Evolutionary conservation across 148 eudicot species (phyloP), one percentile per base, ranked within the genome.

Genomic region (Silene uniflora): DNA sequence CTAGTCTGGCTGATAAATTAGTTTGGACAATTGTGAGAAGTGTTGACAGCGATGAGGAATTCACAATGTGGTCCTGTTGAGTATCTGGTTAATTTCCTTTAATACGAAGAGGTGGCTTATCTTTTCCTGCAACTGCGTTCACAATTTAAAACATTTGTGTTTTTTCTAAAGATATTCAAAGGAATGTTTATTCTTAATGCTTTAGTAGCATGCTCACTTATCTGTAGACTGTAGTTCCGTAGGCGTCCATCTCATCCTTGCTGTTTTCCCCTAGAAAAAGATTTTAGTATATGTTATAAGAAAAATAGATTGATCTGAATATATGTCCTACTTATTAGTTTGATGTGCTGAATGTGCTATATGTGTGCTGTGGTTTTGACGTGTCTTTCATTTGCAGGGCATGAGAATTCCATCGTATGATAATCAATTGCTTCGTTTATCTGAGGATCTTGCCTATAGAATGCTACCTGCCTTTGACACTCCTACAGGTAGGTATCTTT

Each of bases 401-500:
- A 89, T 95, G 99, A 92, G 87, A 73, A 80, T 95, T 75, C 94
- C 97, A 67, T 78, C 96, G 21, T 95, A 95, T 83, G 92, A 90
- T 67, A 84, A 90, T 73, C 90, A 95, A 67, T 86, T 95, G 61
- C 97, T 95, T 84, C 83, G 85, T 75, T 87, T 95, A 80, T 91
- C 99, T 7, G 97, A 95, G 88, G 99, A 95, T 80, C 87, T 95
- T 72, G 99, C 84, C 55, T 81, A 82, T 32, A 88, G 99, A 81
- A 70, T 95, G 75, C 81, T 95, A 58, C 99, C 99, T 72, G 99
- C 99, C 77, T 95, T 95, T 80, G 99, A 95, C 80, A 95, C 99
- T 83, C 99, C 99, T 76, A 92, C 99, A 83, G 98, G 98, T 95
- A 71, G 98, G 98, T 95, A 74, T 67, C 47, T 11, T 64, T 69